A percentile compares a stretch with the other conserved stretches of the same genome.
Conservation (phyloP, 371 early-diverging fungal species). For the Mucor indicus region DNA sequence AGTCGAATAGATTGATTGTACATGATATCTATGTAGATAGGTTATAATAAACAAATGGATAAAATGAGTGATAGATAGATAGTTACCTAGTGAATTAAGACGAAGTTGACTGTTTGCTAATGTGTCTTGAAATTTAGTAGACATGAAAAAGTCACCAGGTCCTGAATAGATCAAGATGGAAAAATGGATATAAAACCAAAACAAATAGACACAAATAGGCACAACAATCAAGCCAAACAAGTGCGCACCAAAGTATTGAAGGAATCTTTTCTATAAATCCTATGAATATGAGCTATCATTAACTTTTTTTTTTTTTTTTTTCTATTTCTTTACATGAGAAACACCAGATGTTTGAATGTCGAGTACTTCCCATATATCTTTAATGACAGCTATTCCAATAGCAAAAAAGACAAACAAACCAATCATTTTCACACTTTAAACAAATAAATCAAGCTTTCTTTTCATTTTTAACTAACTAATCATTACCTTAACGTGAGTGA, state of each 20-base stretch:
- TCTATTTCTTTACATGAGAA: too few relatives aligned
- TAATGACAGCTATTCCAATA: conserved; percentile 81
- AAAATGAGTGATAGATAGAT: background rate
- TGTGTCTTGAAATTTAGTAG: conserved; percentile 75
- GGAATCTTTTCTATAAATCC: conserved; percentile 63
- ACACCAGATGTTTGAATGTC: too few relatives aligned
- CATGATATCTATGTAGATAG: conserved; percentile 51
- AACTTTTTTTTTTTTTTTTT: conserved; percentile 56
- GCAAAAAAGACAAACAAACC: conserved; percentile 87
- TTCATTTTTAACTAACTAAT: too few relatives aligned
- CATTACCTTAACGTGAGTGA: conserved; percentile 31
- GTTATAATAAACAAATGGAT: background rate
- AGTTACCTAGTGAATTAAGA: conserved; percentile 2
- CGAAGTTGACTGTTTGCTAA: background rate
- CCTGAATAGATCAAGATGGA: conserved; percentile 68
- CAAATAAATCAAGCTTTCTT: too few relatives aligned
- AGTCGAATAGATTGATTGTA: conserved; percentile 74
- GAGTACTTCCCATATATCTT: conserved; percentile 88
- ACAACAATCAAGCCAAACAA: conserved; percentile 76
- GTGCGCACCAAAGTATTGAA: conserved; percentile 64
- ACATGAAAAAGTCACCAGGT: conserved; percentile 92
- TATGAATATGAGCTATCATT: conserved; percentile 92
- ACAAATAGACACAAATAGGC: conserved; percentile 80
- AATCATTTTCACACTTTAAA: conserved; percentile 86
- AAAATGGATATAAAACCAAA: conserved; percentile 90